phyloP scores from a whole-genome alignment of 2,329 filamentous ascomycete genomes.

The Venturia aucupariae region DNA sequence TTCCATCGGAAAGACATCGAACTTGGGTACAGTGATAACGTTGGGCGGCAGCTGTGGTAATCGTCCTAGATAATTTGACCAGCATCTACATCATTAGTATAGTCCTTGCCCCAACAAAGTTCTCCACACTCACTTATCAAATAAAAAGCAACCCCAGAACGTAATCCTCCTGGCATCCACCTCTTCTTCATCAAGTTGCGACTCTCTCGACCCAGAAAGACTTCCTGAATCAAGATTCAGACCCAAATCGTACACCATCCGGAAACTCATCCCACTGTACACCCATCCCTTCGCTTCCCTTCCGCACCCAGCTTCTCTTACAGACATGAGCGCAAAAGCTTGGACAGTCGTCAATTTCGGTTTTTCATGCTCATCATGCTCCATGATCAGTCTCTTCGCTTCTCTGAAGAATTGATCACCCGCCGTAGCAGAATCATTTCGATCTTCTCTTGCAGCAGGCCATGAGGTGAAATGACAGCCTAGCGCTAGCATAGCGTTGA shows the following conservation, averaged over 20 bases:
- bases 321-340: conserved; percentile 89
- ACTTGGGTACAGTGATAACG: conserved; percentile 76
- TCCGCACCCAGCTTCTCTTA: conserved; percentile 88
- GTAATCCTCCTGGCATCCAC: conserved; percentile 84
- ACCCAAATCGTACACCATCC: conserved; percentile 92
- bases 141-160: conserved; percentile 97
- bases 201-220: conserved; percentile 40
- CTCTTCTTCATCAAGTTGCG: conserved; percentile 65
- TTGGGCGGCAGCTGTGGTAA: conserved; percentile 75
- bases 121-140: conserved; percentile 61
- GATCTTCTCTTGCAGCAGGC: conserved; percentile 59
- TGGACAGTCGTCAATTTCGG: conserved; percentile 85
- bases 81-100: conserved; percentile 48
- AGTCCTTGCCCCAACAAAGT: too few species aligned
- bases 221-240: conserved; percentile 74
- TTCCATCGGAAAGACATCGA: conserved; percentile 83
- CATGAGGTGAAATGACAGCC: conserved; percentile 87
- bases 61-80: conserved; percentile 93
- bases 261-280: conserved; percentile 95
- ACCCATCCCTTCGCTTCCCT: conserved; percentile 96
- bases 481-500: conserved; percentile 87
- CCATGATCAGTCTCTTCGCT: conserved; percentile 78
- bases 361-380: conserved; percentile 88
- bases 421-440: conserved; percentile 71
- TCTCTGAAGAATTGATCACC: conserved; percentile 95